Evolutionary conservation across 805 yeast genomes (phyloP).

Genomic region (Nakazawaea sp.): DNA sequence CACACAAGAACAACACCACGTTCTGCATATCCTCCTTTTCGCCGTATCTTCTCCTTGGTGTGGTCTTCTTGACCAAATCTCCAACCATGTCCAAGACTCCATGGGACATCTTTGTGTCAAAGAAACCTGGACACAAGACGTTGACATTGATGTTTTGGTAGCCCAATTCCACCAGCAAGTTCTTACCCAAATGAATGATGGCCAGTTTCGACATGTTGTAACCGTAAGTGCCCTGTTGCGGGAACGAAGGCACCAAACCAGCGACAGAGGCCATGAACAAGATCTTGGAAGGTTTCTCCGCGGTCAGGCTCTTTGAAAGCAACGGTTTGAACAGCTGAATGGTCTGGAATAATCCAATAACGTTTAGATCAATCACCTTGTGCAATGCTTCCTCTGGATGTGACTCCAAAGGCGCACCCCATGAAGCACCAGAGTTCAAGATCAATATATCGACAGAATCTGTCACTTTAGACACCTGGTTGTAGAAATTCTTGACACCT

Average conservation of each 20-base stretch:
- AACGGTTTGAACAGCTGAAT: constrained; percentile 58
- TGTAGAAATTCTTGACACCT: constrained; percentile 38
- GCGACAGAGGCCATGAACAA: constrained; percentile 64
- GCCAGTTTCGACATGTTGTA: constrained; percentile 73
- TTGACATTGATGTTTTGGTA: constrained; percentile 63
- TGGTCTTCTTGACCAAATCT: constrained; percentile 35
- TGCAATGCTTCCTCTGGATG: constrained; percentile 58
- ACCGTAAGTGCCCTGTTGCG: constrained; percentile 54
- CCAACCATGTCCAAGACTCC: constrained; percentile 51
- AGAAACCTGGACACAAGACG: constrained; percentile 69
- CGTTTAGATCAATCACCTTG: constrained; percentile 57
- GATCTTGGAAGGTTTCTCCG: constrained; percentile 56
- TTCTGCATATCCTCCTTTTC: constrained; percentile 50
- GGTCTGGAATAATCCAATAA: constrained; percentile 61
- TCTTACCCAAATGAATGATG: constrained; percentile 58
- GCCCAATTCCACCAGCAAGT: constrained; percentile 60
- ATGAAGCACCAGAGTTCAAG: constrained; percentile 76
- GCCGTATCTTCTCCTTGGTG: constrained; percentile 64
- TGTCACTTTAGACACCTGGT: constrained; percentile 31
- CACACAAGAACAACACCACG: constrained; percentile 47
- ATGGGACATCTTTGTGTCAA: constrained; percentile 69
- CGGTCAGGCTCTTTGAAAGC: constrained; percentile 34
- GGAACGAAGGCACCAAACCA: constrained; percentile 33
- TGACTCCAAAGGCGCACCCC: constrained; percentile 60
- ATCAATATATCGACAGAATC: constrained; percentile 52